These are phyloP conservation scores for Tagetes patula DNA, from an alignment of 129 eudicot species.

Conservation along the genomic window DNA sequence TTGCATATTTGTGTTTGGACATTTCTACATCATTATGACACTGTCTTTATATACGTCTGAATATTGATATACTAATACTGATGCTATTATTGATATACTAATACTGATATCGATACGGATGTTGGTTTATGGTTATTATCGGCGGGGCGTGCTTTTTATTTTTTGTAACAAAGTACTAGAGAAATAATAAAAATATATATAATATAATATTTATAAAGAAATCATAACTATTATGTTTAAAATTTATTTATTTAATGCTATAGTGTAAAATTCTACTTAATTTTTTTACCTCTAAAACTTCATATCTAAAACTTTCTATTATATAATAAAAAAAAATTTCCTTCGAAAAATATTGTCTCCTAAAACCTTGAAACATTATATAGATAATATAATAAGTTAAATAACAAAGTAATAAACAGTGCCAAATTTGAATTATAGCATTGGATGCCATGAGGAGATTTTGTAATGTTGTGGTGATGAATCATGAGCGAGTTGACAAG, in stretches of 20 bases:
- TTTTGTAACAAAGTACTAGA: background rate
- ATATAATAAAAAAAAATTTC: too few relatives aligned
- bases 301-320: too few relatives aligned
- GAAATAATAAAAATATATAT: too few relatives aligned
- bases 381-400: too few relatives aligned
- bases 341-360: too few relatives aligned
- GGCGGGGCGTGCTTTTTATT: background rate
- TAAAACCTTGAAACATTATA: background rate
- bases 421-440: slow-evolving; percentile 7
- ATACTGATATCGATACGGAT: background rate
- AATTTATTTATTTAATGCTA: too few relatives aligned
- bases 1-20: slow-evolving; percentile 12
- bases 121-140: background rate
- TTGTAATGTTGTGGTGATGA: slow-evolving; percentile 20
- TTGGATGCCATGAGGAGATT: slow-evolving; percentile 29
- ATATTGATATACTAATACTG: background rate
- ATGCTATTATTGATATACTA: background rate
- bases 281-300: too few relatives aligned
- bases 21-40: background rate
- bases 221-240: too few relatives aligned
- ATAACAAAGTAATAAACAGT: background rate
- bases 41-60: background rate
- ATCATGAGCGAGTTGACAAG: slow-evolving; percentile 35
- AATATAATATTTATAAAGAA: too few relatives aligned
- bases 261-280: too few relatives aligned